These are phyloP conservation scores for Monosporascus ibericus DNA, from an alignment of 2,329 filamentous ascomycete species.

Conservation along the genomic window DNA sequence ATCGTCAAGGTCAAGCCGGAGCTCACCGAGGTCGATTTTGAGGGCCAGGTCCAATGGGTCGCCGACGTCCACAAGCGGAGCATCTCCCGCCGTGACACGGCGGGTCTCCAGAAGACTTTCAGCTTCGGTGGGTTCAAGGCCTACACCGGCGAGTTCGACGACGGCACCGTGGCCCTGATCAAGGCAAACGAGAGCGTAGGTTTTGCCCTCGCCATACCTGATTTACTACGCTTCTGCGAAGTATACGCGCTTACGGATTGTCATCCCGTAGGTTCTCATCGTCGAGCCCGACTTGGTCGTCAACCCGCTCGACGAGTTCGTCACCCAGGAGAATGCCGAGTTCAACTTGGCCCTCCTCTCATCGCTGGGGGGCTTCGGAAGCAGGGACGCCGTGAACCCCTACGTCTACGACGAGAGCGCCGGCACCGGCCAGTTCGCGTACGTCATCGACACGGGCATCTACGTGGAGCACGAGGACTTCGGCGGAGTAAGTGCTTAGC, in stretches of 20 bases:
- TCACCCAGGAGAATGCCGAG: slow-evolving; percentile 8
- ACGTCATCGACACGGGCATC: slow-evolving; percentile 39
- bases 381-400: slow-evolving; percentile 4
- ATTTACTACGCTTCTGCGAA: no score
- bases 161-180: not conserved
- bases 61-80: not conserved
- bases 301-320: slow-evolving; percentile 1
- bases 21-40: not conserved
- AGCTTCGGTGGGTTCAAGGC: not conserved
- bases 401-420: slow-evolving; percentile 18
- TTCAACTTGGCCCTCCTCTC: not conserved
- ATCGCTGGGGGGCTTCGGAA: slow-evolving; percentile 16
- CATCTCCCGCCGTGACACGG: not conserved
- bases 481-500: slow-evolving; percentile 1
- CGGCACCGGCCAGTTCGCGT: slow-evolving; percentile 26
- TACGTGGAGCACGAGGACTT: slow-evolving; percentile 25
- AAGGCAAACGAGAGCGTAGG: not conserved
- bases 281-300: slow-evolving; percentile 9
- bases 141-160: not conserved
- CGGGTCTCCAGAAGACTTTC: not conserved
- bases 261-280: not conserved
- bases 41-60: not conserved
- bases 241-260: not conserved
- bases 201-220: not conserved
- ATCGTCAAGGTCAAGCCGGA: not conserved